Percentiles rank a stretch among this genome's conserved stretches.
phyloP scores from a whole-genome alignment of 305 asterid genomes.

The Solanum chacoense region DNA sequence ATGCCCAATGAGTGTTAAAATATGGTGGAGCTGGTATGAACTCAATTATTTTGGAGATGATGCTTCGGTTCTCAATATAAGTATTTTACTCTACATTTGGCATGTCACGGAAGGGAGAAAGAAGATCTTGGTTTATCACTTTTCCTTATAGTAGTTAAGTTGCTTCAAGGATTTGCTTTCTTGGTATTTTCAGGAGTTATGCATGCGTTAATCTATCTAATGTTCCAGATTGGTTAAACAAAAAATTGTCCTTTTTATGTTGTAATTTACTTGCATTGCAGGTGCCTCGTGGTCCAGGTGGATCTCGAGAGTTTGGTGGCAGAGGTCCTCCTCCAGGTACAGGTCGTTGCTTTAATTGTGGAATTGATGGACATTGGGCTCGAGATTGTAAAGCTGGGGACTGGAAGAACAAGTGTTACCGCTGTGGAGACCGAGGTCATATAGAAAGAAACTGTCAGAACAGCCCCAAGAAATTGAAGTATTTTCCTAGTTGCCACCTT shows the following conservation, averaged over 20 bases:
- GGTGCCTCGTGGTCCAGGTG: conserved; percentile 74
- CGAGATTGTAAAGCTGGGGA: conserved; percentile 75
- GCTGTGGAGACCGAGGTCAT: conserved; percentile 75
- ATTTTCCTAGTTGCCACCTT: background rate
- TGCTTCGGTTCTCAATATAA: background rate
- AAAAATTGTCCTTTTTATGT: background rate
- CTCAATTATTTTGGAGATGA: background rate
- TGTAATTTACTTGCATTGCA: conserved; percentile 3
- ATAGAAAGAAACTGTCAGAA: conserved; percentile 54
- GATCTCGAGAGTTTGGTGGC: conserved; percentile 45
- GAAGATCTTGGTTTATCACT: background rate
- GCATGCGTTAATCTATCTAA: background rate
- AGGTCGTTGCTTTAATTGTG: conserved; percentile 74
- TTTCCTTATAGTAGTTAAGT: background rate
- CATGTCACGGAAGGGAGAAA: background rate
- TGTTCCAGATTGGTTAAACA: background rate
- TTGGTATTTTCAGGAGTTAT: background rate
- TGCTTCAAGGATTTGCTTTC: background rate
- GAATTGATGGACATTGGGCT: conserved; percentile 77
- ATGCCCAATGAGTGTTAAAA: background rate
- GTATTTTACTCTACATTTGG: background rate
- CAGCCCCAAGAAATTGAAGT: conserved; percentile 54
- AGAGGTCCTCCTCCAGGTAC: conserved; percentile 67
- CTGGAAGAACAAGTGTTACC: conserved; percentile 73
- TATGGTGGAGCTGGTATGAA: background rate